A percentile compares a stretch with the other conserved stretches of the same genome.
These are phyloP conservation scores for Chamaecrista fasciculata DNA, from an alignment of 306 rosid genomes.

Conservation along the genomic window DNA sequence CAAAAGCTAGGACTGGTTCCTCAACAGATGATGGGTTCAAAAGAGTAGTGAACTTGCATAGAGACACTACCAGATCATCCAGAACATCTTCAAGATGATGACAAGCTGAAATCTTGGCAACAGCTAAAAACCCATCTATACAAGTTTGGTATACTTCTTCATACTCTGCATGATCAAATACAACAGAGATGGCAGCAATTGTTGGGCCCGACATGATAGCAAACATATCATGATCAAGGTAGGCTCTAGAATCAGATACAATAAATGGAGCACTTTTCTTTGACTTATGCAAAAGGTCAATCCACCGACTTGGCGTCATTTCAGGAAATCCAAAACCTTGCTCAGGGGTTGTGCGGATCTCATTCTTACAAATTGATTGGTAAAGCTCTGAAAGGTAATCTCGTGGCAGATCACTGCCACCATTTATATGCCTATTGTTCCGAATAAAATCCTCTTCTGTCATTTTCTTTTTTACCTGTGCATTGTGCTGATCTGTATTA, in stretches of 20 bases:
- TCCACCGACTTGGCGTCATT: slow-evolving; percentile 97
- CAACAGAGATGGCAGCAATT: slow-evolving; percentile 98
- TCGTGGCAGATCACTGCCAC: slow-evolving; percentile 91
- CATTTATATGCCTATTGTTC: slow-evolving; percentile 90
- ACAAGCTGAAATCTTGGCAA: slow-evolving; percentile 96
- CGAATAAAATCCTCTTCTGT: slow-evolving; percentile 93
- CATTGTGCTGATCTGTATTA: slow-evolving; percentile 95
- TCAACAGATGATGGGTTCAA: slow-evolving; percentile 81
- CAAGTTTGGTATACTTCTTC: slow-evolving; percentile 95
- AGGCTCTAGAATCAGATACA: slow-evolving; percentile 79
- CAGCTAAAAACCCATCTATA: slow-evolving; percentile 87
- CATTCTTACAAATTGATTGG: slow-evolving; percentile 93
- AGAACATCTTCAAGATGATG: slow-evolving; percentile 99
- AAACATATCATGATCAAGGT: slow-evolving; percentile 95
- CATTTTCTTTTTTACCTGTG: slow-evolving; percentile 97
- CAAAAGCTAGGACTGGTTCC: slow-evolving; percentile 91
- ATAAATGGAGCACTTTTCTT: slow-evolving; percentile 86
- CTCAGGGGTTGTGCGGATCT: slow-evolving; percentile 91
- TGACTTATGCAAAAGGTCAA: slow-evolving; percentile 86
- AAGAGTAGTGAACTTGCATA: slow-evolving; percentile 94
- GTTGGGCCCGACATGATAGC: slow-evolving; percentile 98
- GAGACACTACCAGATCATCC: slow-evolving; percentile 96
- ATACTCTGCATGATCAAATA: slow-evolving; percentile 94
- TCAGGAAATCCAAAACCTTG: slow-evolving; percentile 93
- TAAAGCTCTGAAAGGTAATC: slow-evolving; percentile 80